Base-by-base conservation (phyloP, 1,284 basidiomycete species). In the Waitea zeae region DNA sequence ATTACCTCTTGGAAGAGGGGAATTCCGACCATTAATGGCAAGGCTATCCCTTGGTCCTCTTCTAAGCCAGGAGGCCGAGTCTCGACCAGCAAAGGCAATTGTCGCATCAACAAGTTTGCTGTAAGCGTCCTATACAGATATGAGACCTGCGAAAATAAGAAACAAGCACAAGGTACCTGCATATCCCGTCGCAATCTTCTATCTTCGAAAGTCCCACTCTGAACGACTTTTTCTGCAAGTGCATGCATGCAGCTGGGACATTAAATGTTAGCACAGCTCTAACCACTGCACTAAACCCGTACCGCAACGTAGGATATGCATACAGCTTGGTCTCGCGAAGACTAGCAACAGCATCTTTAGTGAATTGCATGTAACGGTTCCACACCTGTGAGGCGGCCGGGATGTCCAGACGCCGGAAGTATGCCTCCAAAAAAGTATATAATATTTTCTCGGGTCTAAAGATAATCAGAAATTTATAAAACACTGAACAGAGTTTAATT, bases 371-470 rank as follows among this genome's bases (percentile, higher is more conserved):
- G 47, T 81, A 78, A 13, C 82, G 68, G 35, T 60, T 58, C 92
- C 93, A 97, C 5, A 96, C 83, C 56, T 97, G 93, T 3, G 88
- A 63, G 1, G 87, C 88, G 14, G 92, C 62, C 0, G 88, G 82
- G 1, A 86, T 84, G 51, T 97, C 92, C 32, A 98, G 56, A 4
- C 78, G 70, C 14, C 58, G 57, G n/a, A 95, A 53, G 49, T 97
- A 97, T 38, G 76, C 72, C 45, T 96, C 89, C 22, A 97, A 61
- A 54, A 97, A 97, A 26, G 64, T 68, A 59, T 89, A 88, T 14
- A 89, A 48, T 6, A 65, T 62, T 9, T 54, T 52, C 41, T 87
- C 83, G 15, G 68, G 64, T 37, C 82, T 87, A 30, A 38, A 17
- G 30, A 17, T 13, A 18, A 33, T 44, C 17, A 39, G 30, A 24